Evolutionary conservation across 768 basidiomycete species (phyloP).

Genomic region (Obba rivulosa): DNA sequence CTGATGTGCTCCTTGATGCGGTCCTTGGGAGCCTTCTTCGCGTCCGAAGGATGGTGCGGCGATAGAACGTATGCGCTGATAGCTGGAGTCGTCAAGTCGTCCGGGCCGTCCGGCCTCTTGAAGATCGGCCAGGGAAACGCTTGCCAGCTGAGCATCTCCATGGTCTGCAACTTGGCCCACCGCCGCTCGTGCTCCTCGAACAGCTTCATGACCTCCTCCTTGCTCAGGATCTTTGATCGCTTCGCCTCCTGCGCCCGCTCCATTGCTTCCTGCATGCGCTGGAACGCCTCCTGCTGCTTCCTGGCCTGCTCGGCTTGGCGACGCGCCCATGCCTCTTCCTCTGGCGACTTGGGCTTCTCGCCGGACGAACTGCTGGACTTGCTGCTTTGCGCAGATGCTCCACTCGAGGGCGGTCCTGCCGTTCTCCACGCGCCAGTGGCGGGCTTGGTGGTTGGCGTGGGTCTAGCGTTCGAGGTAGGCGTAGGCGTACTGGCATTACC

Average conservation of each 20-base stretch:
- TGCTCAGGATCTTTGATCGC: constrained; percentile 40
- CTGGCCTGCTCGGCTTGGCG: constrained; percentile 59
- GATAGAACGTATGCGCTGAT: constrained; percentile 62
- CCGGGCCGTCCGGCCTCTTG: constrained; percentile 47
- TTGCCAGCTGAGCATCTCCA: constrained; percentile 49
- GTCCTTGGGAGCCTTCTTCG: constrained; percentile 53
- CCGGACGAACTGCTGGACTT: background rate
- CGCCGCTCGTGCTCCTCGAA: constrained; percentile 59
- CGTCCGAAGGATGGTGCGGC: constrained; percentile 48
- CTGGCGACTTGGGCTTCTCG: background rate
- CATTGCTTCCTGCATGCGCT: constrained; percentile 57
- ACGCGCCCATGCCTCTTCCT: constrained; percentile 55
- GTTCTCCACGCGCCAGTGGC: constrained; percentile 10
- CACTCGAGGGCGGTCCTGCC: background rate
- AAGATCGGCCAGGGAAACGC: constrained; percentile 75
- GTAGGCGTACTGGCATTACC: constrained; percentile 4
- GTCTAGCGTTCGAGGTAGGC: background rate
- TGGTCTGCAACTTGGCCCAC: constrained; percentile 42
- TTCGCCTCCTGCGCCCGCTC: constrained; percentile 40
- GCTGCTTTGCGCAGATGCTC: background rate
- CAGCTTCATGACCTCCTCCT: constrained; percentile 50
- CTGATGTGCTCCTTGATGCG: constrained; percentile 71
- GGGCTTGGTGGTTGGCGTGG: constrained; percentile 1
- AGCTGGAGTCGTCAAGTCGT: constrained; percentile 52
- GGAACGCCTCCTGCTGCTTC: constrained; percentile 65